phyloP scores from a whole-genome alignment of 768 basidiomycete genomes.

The Pleurotus platypus region DNA sequence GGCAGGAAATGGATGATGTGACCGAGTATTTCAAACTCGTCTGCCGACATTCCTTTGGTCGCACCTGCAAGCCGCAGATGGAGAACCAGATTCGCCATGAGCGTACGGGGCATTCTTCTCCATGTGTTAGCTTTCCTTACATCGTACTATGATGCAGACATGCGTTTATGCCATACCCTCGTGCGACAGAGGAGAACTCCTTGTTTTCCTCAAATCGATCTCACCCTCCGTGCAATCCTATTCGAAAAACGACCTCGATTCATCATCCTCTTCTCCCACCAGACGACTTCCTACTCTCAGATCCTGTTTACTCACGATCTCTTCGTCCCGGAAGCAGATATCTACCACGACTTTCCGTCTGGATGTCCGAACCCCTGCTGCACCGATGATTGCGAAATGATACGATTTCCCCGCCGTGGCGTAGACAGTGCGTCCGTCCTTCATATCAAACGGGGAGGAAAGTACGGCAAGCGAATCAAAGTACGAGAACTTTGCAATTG shows the following conservation, averaged over 20 bases:
- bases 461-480: slow-evolving; percentile 45
- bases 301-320: slow-evolving; percentile 73
- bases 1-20: slow-evolving; percentile 78
- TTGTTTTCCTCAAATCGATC: slow-evolving; percentile 80
- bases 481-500: slow-evolving; percentile 76
- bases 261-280: slow-evolving; percentile 74
- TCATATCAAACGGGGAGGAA: slow-evolving; percentile 55
- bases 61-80: slow-evolving; percentile 61
- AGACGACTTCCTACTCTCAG: slow-evolving; percentile 78
- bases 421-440: slow-evolving; percentile 59
- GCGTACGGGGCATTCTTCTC: slow-evolving; percentile 41
- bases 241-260: slow-evolving; percentile 76
- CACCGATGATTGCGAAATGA: slow-evolving; percentile 80
- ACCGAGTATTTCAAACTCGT: slow-evolving; percentile 78
- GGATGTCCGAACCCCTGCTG: slow-evolving; percentile 79
- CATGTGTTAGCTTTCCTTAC: slow-evolving; percentile 4
- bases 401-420: slow-evolving; percentile 70
- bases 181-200: slow-evolving; percentile 69
- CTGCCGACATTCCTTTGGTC: slow-evolving; percentile 60
- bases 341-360: slow-evolving; percentile 76
- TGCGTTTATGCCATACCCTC: slow-evolving; percentile 65
- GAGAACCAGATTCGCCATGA: slow-evolving; percentile 67
- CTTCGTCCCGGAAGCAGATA: slow-evolving; percentile 68
- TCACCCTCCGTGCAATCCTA: slow-evolving; percentile 71
- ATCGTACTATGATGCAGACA: slow-evolving; percentile 33